These are phyloP conservation scores for Debaryomyces castellii DNA, from an alignment of 805 yeast genomes.

Conservation along the genomic window DNA sequence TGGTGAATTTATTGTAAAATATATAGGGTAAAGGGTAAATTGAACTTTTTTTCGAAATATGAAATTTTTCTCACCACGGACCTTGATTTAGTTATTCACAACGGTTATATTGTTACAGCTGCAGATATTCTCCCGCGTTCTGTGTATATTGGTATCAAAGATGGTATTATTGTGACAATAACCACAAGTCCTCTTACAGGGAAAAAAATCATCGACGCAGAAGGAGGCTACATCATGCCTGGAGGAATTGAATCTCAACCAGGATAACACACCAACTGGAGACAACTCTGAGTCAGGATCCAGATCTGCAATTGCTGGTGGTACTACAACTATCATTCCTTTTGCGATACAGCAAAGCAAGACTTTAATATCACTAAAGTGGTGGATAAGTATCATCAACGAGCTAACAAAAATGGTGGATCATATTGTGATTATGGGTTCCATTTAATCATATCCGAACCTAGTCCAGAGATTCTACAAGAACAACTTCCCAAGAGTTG, in stretches of 20 bases:
- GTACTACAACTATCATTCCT: slow-evolving; percentile 48
- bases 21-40: too few relatives aligned
- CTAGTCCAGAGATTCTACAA: slow-evolving; percentile 18
- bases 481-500: slow-evolving; percentile 14
- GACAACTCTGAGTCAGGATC: slow-evolving; percentile 47
- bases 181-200: slow-evolving; percentile 27
- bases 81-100: slow-evolving; percentile 24
- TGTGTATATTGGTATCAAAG: slow-evolving; percentile 39
- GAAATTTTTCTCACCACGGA: too few relatives aligned
- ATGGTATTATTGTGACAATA: slow-evolving; percentile 38
- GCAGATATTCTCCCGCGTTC: slow-evolving; percentile 29
- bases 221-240: slow-evolving; percentile 49
- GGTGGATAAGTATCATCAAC: slow-evolving; percentile 9
- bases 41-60: too few relatives aligned
- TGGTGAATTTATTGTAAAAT: too few relatives aligned
- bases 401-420: slow-evolving; percentile 3
- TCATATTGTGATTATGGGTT: slow-evolving; percentile 48
- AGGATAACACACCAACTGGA: slow-evolving; percentile 9
- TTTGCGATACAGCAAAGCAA: slow-evolving; percentile 46
- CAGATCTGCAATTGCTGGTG: slow-evolving; percentile 48
- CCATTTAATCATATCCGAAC: slow-evolving; percentile 41
- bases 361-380: slow-evolving; percentile 23
- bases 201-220: slow-evolving; percentile 38
- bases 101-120: slow-evolving; percentile 30
- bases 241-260: slow-evolving; percentile 51